Evolutionary conservation across 106 monocot genomes (phyloP).

Genomic region (Dendrobium officinale): DNA sequence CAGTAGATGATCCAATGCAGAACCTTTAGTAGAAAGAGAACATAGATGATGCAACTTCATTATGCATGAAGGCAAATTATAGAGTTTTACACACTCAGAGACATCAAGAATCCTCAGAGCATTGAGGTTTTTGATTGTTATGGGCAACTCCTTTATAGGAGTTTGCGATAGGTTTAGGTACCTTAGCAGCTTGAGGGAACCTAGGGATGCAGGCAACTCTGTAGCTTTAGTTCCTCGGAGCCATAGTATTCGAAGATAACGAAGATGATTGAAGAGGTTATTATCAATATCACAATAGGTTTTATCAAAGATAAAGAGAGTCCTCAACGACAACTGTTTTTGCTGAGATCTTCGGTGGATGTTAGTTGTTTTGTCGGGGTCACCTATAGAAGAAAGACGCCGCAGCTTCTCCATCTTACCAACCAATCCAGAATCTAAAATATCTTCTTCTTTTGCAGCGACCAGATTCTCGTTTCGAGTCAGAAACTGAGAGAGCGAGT

Average conservation of each 20-base stretch:
- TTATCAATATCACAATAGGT: background rate
- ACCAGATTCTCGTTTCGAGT: constrained; percentile 1
- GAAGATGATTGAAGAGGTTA: constrained; percentile 1
- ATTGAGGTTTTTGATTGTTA: constrained; percentile 8
- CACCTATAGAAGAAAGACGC: background rate
- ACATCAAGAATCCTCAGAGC: background rate
- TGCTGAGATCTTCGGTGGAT: background rate
- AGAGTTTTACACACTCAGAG: background rate
- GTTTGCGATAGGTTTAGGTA: constrained; percentile 3
- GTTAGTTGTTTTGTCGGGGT: no score
- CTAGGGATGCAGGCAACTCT: constrained; percentile 11
- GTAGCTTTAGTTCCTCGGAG: background rate
- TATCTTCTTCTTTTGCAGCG: background rate
- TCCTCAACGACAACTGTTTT: constrained; percentile 6
- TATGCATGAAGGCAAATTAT: background rate
- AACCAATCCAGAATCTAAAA: no score
- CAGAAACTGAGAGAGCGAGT: constrained; percentile 2
- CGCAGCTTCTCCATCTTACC: background rate
- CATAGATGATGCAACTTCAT: background rate
- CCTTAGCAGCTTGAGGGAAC: constrained; percentile 14
- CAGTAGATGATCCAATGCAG: background rate
- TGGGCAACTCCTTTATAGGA: background rate
- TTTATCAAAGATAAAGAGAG: background rate
- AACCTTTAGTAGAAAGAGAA: background rate
- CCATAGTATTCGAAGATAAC: constrained; percentile 11